Base-by-base conservation (phyloP, 2,329 filamentous ascomycete species). In the Talaromyces atroroseus region DNA sequence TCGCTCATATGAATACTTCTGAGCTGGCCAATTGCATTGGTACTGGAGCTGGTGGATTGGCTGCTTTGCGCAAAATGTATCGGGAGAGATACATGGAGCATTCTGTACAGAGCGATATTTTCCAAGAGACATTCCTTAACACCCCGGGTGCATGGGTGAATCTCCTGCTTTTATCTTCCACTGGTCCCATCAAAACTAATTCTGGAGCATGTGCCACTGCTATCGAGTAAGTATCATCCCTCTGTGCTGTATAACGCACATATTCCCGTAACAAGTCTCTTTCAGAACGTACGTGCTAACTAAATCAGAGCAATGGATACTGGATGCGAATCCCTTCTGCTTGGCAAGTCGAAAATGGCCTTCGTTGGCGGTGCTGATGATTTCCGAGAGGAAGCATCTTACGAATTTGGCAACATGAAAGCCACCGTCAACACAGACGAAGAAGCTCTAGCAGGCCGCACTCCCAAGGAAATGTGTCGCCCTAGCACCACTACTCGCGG, bases 141-240 rank as follows among this genome's bases (percentile, higher is more conserved):
- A 99, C 94, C 56, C 97, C 97, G 92, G 88, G 90, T 65, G 94
- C 94, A n/a, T 99, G 94, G 94, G 92, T 99, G 57, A 99, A 99
- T 80, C 99, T 99, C 94, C 80, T 99, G 76, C 80, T 99, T 62
- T 80, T 99, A 61, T 99, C 94, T 4, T 97, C 94, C 3, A 97
- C 94, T 54, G 94, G 94, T 64, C 90, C 94, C 38, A 97, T 99
- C 81, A 96, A 97, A 81, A 97, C 94, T 0, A 94, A 94, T 2
- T 92, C 97, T 52, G 94, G 92, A 78, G 94, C 94, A 68, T 99
- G 94, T 71, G 94, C 94, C 58, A 99, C 94, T 34, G 89, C 94
- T 63, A 92, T 99, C 46, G 94, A 99, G 78, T 99, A 34, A 51
- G 49, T 51, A 42, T 24, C 26, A 18, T 2, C 21, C 12, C 6